A percentile compares a stretch with the other conserved stretches of the same genome.
These are phyloP conservation scores for Venturia asperata DNA, from an alignment of 2,329 filamentous ascomycete genomes.

Conservation along the genomic window DNA sequence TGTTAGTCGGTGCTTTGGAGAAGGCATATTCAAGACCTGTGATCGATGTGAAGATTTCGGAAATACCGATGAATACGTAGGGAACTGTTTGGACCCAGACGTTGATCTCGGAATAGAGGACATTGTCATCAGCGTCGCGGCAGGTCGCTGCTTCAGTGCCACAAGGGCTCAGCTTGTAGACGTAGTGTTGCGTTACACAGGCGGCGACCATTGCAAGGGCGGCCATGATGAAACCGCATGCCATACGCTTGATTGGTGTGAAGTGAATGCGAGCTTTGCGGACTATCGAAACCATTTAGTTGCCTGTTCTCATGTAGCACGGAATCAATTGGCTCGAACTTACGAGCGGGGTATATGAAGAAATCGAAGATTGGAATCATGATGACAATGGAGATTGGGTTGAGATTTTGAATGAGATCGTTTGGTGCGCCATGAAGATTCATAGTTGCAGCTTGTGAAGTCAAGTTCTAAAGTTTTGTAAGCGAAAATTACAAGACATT, in stretches of 20 bases:
- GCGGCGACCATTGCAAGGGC: constrained; percentile 54
- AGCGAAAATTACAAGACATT: constrained; percentile 26
- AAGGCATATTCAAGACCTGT: constrained; percentile 67
- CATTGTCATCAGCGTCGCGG: constrained; percentile 40
- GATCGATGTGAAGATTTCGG: constrained; percentile 59
- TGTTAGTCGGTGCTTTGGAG: constrained; percentile 62
- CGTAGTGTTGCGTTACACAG: constrained; percentile 50
- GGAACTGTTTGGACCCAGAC: constrained; percentile 48
- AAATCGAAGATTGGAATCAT: constrained; percentile 64
- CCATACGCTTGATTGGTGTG: constrained; percentile 70
- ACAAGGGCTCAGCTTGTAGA: constrained; percentile 30
- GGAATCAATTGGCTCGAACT: not conserved
- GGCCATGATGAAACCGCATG: constrained; percentile 60
- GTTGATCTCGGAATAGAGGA: constrained; percentile 34
- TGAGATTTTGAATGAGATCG: constrained; percentile 68
- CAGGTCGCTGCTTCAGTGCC: constrained; percentile 49
- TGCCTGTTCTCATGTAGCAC: not conserved
- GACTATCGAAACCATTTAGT: constrained; percentile 29
- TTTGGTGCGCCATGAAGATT: constrained; percentile 64
- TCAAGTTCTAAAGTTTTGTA: constrained; percentile 44
- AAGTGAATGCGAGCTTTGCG: constrained; percentile 58
- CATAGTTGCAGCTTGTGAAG: constrained; percentile 63
- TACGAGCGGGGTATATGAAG: constrained; percentile 55
- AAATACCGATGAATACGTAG: constrained; percentile 49
- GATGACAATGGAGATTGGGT: constrained; percentile 68